Base-by-base conservation (phyloP, 306 rosid genomes). In the Aeschynomene evenia region DNA sequence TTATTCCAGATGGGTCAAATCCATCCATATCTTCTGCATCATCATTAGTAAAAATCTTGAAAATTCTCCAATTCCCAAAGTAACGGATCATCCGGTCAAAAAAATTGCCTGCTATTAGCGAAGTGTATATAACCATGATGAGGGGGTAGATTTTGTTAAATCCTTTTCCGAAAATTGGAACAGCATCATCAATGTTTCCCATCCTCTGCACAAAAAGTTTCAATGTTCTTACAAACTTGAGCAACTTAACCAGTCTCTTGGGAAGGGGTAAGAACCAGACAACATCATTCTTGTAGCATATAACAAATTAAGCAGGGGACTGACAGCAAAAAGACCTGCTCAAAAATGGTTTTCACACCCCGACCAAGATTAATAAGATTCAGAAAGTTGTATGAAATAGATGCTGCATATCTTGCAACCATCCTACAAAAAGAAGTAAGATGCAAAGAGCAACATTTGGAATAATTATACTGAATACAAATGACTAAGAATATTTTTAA, bases 371-470 rank as follows among this genome's bases (percentile, higher is more conserved):
- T 91, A 76, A 93, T 86, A 76, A 90, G 93, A 77, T 93, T 93
- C 82, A 93, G 96, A 80, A 93, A 93, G 84, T 93, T 93, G 86
- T 85, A 93, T 4, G 98, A 93, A 83, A 93, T 77, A 4, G 98
- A 90, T 80, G 98, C 90, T 33, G 98, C 96, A 85, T 93, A 93
- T 76, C 98, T 85, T 60, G 98, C 98, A 33, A 93, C 93, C 98
- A 88, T 86, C 79, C 98, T 93, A 72, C 84, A 37, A 54, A 60
- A 80, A 66, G 19, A 70, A 62, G 21, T 45, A 43, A 68, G 55
- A 70, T 19, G 5, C 52, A 45, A 56, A 71, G 26, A 46, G 29
- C 71, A 61, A 34, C 45, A 28, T 71, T 74, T 49, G 64, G 39
- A 56, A 61, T 54, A 12, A 50, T 37, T 20, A 8, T 50, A 24